These are phyloP conservation scores for Penicillium verrucosum DNA, from an alignment of 2,329 filamentous ascomycete species.

Conservation along the genomic window DNA sequence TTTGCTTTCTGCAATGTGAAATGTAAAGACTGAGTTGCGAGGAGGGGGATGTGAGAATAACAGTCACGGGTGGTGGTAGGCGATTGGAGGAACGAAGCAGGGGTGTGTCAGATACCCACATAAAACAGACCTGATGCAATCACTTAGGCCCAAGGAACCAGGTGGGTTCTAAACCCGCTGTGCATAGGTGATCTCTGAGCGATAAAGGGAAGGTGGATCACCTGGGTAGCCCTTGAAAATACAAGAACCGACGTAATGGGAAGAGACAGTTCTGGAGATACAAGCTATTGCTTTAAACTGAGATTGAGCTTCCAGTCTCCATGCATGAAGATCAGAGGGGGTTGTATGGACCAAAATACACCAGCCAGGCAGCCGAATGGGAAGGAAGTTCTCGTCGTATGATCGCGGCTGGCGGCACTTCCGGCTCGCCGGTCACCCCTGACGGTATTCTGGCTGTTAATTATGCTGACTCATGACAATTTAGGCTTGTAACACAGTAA, in stretches of 20 bases:
- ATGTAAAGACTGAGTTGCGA: constrained; percentile 1
- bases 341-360: neutral
- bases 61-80: constrained; percentile 6
- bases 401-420: constrained; percentile 32
- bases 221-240: neutral
- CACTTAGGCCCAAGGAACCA: constrained; percentile 4
- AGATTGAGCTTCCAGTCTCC: neutral
- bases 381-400: constrained; percentile 24
- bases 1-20: neutral
- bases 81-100: constrained; percentile 10
- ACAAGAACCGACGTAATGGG: neutral
- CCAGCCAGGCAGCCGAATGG: neutral
- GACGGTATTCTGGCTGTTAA: neutral
- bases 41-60: constrained; percentile 7
- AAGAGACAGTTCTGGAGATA: neutral
- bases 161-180: constrained; percentile 11
- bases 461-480: neutral
- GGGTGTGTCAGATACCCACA: constrained; percentile 13
- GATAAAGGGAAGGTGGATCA: constrained; percentile 8
- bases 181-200: constrained; percentile 9
- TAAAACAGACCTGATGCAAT: constrained; percentile 3
- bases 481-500: neutral
- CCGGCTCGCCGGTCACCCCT: constrained; percentile 19
- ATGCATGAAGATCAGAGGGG: constrained; percentile 9
- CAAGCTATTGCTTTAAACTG: neutral